Evolutionary conservation across 2,329 filamentous ascomycete genomes (phyloP), one percentile per base, ranked within the genome.

Genomic region (Fusarium papillatum): DNA sequence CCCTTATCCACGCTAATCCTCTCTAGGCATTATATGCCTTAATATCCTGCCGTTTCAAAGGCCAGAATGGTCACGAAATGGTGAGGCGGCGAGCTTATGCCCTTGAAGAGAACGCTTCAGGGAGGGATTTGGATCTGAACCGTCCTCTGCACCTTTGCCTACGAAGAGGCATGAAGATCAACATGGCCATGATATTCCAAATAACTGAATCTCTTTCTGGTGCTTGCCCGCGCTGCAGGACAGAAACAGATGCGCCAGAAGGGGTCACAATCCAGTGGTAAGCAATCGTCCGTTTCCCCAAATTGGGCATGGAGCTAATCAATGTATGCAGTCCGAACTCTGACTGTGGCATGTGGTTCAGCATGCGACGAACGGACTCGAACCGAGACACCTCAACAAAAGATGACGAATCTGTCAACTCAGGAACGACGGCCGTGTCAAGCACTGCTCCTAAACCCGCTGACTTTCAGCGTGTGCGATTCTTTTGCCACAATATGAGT

Each of bases 351-450:
- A 31, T 31, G 31, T 31, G 31, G 31, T 10, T 31, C 10, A 10
- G 31, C 3, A 31, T 31, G 31, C 31, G 10, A 11, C 10, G 3
- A 5, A 29, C 29, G 3, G 10, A 31, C 31, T 31, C 9, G 31
- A 31, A 10, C 10, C 31, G 2, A 31, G 11, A 10, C 3, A 10
- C 10, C 9, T 31, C 10, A 10, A 10, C 31, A 31, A 10, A 31
- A 5, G 9, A 31, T 31, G n/a, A n/a, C n/a, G n/a, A n/a, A n/a
- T n/a, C n/a, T n/a, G n/a, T n/a, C n/a, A n/a, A n/a, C n/a, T n/a
- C n/a, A n/a, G n/a, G n/a, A n/a, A n/a, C 31, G 4, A 31, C 31
- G 1, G 31, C 2, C 4, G 3, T 11, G 3, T 3, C 10, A 31
- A 31, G 31, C 4, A 31, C 10, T 1, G 3, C 10, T 31, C 3